Evolutionary conservation across 2,329 filamentous ascomycete genomes (phyloP).

Genomic region (Lachnellula subtilissima): DNA sequence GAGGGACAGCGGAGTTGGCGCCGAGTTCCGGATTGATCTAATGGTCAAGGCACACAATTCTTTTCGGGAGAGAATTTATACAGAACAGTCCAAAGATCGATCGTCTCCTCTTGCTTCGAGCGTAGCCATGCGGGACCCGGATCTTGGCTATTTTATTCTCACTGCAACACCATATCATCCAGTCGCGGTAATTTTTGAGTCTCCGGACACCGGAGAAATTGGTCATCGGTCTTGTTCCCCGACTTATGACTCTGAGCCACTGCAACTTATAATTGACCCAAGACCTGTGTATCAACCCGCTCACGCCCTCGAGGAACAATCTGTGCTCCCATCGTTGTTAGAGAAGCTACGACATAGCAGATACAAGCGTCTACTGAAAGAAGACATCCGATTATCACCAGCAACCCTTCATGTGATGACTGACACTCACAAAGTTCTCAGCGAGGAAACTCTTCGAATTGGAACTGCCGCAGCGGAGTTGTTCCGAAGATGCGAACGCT

Average conservation of each 20-base stretch:
- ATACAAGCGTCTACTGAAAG: slow-evolving; percentile 57
- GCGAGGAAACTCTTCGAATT: slow-evolving; percentile 63
- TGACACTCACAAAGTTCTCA: slow-evolving; percentile 66
- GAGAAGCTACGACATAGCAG: slow-evolving; percentile 54
- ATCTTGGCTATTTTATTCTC: slow-evolving; percentile 59
- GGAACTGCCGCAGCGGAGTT: slow-evolving; percentile 67
- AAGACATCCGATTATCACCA: slow-evolving; percentile 65
- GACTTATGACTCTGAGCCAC: slow-evolving; percentile 38
- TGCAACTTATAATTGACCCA: slow-evolving; percentile 52
- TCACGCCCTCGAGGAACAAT: slow-evolving; percentile 53
- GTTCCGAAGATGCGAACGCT: slow-evolving; percentile 64
- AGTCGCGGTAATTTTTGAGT: slow-evolving; percentile 54
- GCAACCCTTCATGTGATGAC: slow-evolving; percentile 68
- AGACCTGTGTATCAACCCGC: slow-evolving; percentile 63
- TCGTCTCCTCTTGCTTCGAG: slow-evolving; percentile 48
- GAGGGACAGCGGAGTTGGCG: slow-evolving; percentile 51
- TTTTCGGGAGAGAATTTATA: slow-evolving; percentile 52
- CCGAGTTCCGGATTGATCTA: slow-evolving; percentile 57
- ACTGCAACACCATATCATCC: slow-evolving; percentile 56
- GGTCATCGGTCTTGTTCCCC: slow-evolving; percentile 41
- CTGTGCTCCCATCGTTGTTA: slow-evolving; percentile 51
- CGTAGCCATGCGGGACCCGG: slow-evolving; percentile 52
- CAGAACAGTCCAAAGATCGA: slow-evolving; percentile 43
- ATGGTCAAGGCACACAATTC: slow-evolving; percentile 55
- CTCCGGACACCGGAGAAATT: slow-evolving; percentile 49